Percentiles rank a stretch among this genome's conserved stretches.
These are phyloP conservation scores for Leishmania tropica DNA, from an alignment of 208 protist genomes.

Conservation along the genomic window DNA sequence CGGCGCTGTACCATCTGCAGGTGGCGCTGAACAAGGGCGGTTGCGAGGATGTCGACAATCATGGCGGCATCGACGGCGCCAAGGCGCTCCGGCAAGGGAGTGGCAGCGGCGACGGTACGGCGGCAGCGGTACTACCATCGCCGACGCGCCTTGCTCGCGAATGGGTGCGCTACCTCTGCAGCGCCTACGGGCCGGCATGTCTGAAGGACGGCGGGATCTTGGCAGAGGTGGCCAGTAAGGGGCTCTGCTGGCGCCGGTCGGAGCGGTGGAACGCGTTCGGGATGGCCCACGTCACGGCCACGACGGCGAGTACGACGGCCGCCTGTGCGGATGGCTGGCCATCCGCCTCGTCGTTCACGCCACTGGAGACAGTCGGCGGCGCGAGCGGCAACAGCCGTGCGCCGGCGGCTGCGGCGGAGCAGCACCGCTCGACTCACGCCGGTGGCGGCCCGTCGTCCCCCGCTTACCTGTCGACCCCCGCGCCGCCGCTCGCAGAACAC, in stretches of 20 bases:
- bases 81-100: background rate
- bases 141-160: constrained; percentile 55
- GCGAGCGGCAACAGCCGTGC: background rate
- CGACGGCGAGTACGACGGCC: background rate
- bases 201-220: constrained; percentile 20
- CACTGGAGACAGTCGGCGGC: background rate
- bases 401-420: background rate
- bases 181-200: constrained; percentile 35
- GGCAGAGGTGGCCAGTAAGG: constrained; percentile 40
- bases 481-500: too few relatives aligned
- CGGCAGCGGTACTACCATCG: constrained; percentile 9
- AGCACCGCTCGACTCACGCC: too few relatives aligned
- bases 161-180: constrained; percentile 51
- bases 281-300: constrained; percentile 11
- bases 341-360: background rate
- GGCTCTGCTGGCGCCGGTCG: constrained; percentile 54
- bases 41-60: background rate
- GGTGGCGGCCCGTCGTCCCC: too few relatives aligned
- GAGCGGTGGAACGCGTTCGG: constrained; percentile 55
- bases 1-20: constrained; percentile 48
- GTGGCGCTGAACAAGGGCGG: background rate
- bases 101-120: background rate
- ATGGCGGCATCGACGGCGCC: background rate
- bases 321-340: background rate
- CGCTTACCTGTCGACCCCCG: too few relatives aligned